Percentiles rank a stretch among this genome's conserved stretches.
Conservation (phyloP, 1,139 yeast species). For the Suhomyces taliae region DNA sequence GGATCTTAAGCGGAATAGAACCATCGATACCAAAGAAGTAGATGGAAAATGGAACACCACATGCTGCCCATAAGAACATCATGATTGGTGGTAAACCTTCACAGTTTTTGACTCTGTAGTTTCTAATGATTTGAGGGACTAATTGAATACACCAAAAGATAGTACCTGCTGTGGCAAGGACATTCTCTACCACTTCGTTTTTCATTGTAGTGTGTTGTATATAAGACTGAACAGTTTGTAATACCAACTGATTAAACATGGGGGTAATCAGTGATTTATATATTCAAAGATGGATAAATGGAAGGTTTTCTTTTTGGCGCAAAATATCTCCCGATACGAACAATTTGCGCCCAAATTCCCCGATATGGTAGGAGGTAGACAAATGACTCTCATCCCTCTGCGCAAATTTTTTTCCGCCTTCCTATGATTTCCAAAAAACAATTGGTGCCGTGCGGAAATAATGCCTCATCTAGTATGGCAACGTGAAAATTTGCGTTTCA, state of each 20-base stretch:
- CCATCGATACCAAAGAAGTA: conserved; percentile 75
- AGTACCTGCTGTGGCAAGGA: conserved; percentile 86
- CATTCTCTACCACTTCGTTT: conserved; percentile 58
- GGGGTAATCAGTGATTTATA: neutral
- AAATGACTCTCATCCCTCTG: neutral
- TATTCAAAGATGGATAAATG: neutral
- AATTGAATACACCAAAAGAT: conserved; percentile 89
- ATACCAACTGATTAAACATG: neutral
- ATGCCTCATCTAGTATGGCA: neutral
- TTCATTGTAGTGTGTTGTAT: conserved; percentile 5
- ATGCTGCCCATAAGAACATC: conserved; percentile 82
- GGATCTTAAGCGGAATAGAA: conserved; percentile 75
- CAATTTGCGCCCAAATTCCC: neutral
- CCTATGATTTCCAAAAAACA: no score
- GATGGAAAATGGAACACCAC: conserved; percentile 81
- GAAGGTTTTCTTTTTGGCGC: conserved; percentile 1
- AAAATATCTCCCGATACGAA: neutral
- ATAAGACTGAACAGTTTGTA: neutral
- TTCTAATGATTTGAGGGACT: conserved; percentile 77
- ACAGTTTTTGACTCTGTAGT: conserved; percentile 73
- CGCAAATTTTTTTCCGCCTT: neutral
- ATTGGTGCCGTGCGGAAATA: neutral
- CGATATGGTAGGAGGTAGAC: neutral
- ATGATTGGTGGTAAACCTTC: conserved; percentile 82
- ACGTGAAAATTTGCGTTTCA: neutral